These are phyloP conservation scores for Teunomyces cretensis DNA, from an alignment of 805 yeast species.

Conservation along the genomic window DNA sequence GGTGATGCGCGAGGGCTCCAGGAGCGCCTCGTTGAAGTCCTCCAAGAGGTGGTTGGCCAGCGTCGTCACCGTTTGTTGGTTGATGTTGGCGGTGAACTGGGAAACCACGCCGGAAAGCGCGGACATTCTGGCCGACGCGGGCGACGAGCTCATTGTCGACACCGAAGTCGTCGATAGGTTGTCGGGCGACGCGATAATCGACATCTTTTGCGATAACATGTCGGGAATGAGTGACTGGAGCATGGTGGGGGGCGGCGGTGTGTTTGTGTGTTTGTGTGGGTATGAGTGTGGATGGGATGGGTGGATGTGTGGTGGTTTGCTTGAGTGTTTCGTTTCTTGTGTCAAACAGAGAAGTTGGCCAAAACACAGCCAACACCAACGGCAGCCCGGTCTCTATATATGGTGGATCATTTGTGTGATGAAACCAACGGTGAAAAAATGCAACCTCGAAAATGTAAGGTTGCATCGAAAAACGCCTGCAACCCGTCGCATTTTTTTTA, in stretches of 20 bases:
- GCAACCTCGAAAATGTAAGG: constrained; percentile 4
- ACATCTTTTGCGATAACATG: not conserved
- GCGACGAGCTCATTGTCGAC: constrained; percentile 1
- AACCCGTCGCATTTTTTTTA: not conserved
- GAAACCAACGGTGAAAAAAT: not conserved
- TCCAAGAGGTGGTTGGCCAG: constrained; percentile 10
- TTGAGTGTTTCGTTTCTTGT: no score
- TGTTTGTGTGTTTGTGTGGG: no score
- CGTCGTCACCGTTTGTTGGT: constrained; percentile 8
- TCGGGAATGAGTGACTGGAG: constrained; percentile 4
- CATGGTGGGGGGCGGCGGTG: no score
- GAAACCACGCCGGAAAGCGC: not conserved
- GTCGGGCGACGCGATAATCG: not conserved
- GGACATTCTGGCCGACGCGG: not conserved
- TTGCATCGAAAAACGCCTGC: not conserved
- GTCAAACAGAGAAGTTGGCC: no score
- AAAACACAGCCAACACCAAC: constrained; percentile 1
- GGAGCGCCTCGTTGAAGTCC: constrained; percentile 32
- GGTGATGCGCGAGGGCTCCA: constrained; percentile 24
- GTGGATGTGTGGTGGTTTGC: no score
- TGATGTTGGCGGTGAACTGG: constrained; percentile 10
- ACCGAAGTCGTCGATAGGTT: not conserved
- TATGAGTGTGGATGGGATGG: no score
- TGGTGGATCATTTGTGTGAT: not conserved
- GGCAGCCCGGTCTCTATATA: no score